A percentile compares a stretch with the other conserved stretches of the same genome.
These are phyloP conservation scores for Creolimax fragrantissima DNA, from an alignment of 78 protist genomes.

Conservation along the genomic window DNA sequence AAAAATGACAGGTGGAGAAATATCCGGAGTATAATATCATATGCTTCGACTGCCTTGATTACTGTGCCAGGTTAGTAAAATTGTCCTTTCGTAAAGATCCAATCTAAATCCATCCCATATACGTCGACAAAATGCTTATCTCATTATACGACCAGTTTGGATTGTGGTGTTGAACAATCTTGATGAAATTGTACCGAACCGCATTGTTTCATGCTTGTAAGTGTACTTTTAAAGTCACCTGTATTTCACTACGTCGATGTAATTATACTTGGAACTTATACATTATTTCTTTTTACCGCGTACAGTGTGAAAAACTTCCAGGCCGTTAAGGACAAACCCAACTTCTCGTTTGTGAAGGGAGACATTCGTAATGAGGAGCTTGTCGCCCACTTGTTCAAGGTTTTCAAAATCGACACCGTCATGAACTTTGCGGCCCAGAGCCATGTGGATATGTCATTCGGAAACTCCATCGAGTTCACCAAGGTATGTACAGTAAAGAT, in stretches of 20 bases:
- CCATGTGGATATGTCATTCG: slow-evolving; percentile 82
- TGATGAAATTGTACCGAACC: too few relatives aligned
- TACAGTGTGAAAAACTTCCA: slow-evolving; percentile 36
- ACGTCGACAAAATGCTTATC: too few relatives aligned
- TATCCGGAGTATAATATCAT: slow-evolving; percentile 42
- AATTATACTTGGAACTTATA: too few relatives aligned
- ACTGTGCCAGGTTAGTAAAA: slow-evolving; percentile 61
- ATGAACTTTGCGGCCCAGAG: slow-evolving; percentile 89
- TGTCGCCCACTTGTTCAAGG: slow-evolving; percentile 40
- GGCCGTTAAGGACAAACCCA: background rate
- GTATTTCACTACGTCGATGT: too few relatives aligned
- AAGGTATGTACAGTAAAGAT: too few relatives aligned
- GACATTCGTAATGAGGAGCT: slow-evolving; percentile 55
- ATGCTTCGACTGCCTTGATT: slow-evolving; percentile 72
- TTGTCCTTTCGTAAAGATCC: too few relatives aligned
- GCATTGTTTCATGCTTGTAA: too few relatives aligned
- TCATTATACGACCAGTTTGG: too few relatives aligned
- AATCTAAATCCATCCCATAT: too few relatives aligned
- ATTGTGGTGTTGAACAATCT: too few relatives aligned
- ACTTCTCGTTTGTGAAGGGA: slow-evolving; percentile 53
- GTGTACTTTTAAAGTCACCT: too few relatives aligned
- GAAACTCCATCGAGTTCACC: slow-evolving; percentile 70
- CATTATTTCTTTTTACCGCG: background rate
- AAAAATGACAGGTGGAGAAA: slow-evolving; percentile 10
- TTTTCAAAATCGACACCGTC: slow-evolving; percentile 76